Percentiles rank a stretch among this genome's conserved stretches.
phyloP scores from a whole-genome alignment of 371 early-diverging fungal genomes.

The Lichtheimia ornata region DNA sequence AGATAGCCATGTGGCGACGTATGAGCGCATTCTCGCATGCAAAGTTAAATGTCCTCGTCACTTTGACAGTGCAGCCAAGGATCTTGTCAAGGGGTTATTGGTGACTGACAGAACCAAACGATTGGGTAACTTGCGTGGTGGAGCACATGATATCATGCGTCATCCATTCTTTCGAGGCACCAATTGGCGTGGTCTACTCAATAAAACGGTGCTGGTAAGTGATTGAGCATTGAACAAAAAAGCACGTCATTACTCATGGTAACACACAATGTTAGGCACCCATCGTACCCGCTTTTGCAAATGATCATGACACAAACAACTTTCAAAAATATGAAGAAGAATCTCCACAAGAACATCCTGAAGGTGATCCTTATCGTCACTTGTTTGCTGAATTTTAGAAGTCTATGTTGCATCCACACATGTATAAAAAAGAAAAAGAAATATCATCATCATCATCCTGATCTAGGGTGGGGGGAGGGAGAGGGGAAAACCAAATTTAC shows the following conservation, averaged over 20 bases:
- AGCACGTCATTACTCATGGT: neutral
- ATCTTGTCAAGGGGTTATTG: constrained; percentile 73
- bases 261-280: constrained; percentile 45
- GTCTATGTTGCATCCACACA: neutral
- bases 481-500: neutral
- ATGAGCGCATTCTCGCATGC: constrained; percentile 79
- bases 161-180: constrained; percentile 89
- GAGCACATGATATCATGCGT: constrained; percentile 65
- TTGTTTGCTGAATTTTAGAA: constrained; percentile 43
- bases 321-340: constrained; percentile 66
- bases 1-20: constrained; percentile 87
- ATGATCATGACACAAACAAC: constrained; percentile 67
- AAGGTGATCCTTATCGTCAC: constrained; percentile 42
- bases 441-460: too few species aligned
- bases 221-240: neutral
- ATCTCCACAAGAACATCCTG: constrained; percentile 27
- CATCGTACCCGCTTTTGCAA: constrained; percentile 58
- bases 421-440: too few species aligned
- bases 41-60: constrained; percentile 74
- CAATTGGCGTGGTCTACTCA: constrained; percentile 77
- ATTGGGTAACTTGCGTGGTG: constrained; percentile 63
- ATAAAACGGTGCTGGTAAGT: constrained; percentile 59
- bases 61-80: constrained; percentile 74
- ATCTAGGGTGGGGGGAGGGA: too few species aligned
- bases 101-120: constrained; percentile 75